These are phyloP conservation scores for Psilocybe sp. DNA, from an alignment of 768 basidiomycete genomes.

Conservation along the genomic window DNA sequence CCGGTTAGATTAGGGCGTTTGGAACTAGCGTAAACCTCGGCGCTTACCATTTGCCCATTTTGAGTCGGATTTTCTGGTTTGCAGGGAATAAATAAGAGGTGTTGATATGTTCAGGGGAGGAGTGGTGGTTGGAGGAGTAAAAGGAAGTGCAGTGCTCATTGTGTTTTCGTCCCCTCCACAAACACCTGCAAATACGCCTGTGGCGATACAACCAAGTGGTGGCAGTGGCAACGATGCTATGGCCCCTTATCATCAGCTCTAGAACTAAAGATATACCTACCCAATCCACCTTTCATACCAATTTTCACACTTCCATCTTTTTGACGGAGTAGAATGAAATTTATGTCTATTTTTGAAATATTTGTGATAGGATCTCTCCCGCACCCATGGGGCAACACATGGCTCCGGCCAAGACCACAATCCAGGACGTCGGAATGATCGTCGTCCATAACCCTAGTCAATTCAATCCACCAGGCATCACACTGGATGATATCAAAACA, in stretches of 20 bases:
- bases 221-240: too few relatives aligned
- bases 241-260: neutral
- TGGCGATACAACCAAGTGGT: conserved; percentile 7
- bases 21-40: neutral
- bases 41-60: conserved; percentile 74
- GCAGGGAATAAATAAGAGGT: conserved; percentile 17
- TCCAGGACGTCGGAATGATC: too few relatives aligned
- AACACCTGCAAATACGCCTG: conserved; percentile 16
- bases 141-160: neutral
- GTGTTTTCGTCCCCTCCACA: conserved; percentile 4
- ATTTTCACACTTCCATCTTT: too few relatives aligned
- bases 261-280: neutral
- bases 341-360: too few relatives aligned
- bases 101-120: conserved; percentile 17
- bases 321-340: too few relatives aligned
- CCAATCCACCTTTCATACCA: too few relatives aligned
- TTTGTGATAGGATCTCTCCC: too few relatives aligned
- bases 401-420: too few relatives aligned
- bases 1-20: neutral
- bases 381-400: too few relatives aligned
- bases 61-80: conserved; percentile 5
- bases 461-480: too few relatives aligned
- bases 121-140: neutral
- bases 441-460: too few relatives aligned
- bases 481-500: neutral